Conservation (phyloP, 371 early-diverging fungal species). For the Mortierella sp. region DNA sequence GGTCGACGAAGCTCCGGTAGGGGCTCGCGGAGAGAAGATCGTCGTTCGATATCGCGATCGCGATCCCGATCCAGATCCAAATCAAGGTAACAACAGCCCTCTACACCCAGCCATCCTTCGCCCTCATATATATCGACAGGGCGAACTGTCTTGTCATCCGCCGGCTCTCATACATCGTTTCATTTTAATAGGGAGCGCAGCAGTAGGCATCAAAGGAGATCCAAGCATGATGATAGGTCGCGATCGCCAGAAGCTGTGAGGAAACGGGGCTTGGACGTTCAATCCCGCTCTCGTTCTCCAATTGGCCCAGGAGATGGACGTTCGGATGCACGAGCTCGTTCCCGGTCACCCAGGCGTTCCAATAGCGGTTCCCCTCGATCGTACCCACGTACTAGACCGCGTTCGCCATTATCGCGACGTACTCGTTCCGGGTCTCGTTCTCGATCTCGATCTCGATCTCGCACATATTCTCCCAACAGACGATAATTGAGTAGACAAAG, state of each 20-base stretch:
- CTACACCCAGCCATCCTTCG: too few species aligned
- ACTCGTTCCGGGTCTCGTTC: conserved; percentile 17
- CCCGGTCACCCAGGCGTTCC: conserved; percentile 2
- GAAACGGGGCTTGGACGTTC: too few species aligned
- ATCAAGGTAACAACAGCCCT: conserved; percentile 10
- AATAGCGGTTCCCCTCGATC: too few species aligned
- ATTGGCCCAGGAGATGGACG: background rate
- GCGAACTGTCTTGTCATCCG: background rate
- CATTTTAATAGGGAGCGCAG: background rate
- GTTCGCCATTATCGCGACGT: conserved; percentile 2
- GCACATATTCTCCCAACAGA: background rate
- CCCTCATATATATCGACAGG: too few species aligned
- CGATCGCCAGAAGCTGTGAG: too few species aligned
- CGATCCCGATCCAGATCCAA: conserved; percentile 19
- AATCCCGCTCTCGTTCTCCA: conserved; percentile 15
- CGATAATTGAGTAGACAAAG: too few species aligned
- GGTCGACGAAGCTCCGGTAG: conserved; percentile 13
- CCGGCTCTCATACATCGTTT: background rate
- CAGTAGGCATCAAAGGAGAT: background rate
- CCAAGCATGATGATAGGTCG: conserved; percentile 2
- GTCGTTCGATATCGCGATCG: conserved; percentile 3
- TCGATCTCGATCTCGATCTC: conserved; percentile 1
- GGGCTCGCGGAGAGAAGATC: conserved; percentile 5
- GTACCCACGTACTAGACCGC: conserved; percentile 1
- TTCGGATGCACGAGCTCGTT: conserved; percentile 4